Evolutionary conservation across 208 protist genomes (phyloP), one percentile per base, ranked within the genome.

Genomic region (Trypanosoma brucei): DNA sequence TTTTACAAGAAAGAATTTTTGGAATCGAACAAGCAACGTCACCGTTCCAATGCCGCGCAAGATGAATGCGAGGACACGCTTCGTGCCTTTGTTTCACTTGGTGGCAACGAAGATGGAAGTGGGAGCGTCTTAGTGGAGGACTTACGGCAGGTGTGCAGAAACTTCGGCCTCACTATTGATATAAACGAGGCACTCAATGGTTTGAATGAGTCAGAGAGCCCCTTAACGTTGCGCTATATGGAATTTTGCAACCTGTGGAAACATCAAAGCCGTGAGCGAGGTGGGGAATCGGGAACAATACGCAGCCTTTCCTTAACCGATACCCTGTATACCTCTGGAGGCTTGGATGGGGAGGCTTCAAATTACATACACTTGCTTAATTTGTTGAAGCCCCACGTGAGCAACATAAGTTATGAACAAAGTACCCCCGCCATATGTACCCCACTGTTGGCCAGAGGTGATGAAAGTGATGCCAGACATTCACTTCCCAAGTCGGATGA

Each of bases 141-240:
- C 51, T 69, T 94, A 54, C 68, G 75, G n/a, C 68, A 81, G n/a
- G 78, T 72, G 38, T 76, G 87, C 30, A 73, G 60, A 13, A 62
- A 81, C 51, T 94, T 92, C 55, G 78, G 74, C 37, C 76, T 94
- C n/a, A 90, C 82, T 7, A 77, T 94, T 59, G 88, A 94, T 72
- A 78, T 91, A 35, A 81, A 85, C 60, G 60, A 61, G 39, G 83
- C 86, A 79, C 79, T 89, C 39, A 62, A 52, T 42, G 64, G 58
- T 42, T 72, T 83, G 0, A 48, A 49, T 1, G 86, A 93, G 46
- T 70, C 80, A 45, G 75, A 90, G 50, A 67, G 64, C 60, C 70
- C 63, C 33, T 75, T 62, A 39, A 73, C 76, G 63, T 66, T 93
- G 8, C 70, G 76, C 73, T 93, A 85, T 70, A 44, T 65, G 1